Percentiles rank a stretch among this genome's conserved stretches.
Conservation (phyloP, 2,329 filamentous ascomycete species). For the Xylariaceae sp. region DNA sequence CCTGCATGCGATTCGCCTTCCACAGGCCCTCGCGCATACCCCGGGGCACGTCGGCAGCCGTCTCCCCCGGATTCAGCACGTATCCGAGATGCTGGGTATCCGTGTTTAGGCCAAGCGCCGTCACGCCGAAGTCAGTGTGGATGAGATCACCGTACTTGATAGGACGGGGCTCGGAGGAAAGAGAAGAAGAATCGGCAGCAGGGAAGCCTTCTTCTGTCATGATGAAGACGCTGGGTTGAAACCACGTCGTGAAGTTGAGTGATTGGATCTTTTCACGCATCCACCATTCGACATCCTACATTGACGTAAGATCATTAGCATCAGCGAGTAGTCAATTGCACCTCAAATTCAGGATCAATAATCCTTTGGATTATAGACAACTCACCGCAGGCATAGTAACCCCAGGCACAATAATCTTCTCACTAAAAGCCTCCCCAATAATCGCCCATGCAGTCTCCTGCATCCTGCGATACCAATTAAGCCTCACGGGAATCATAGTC, state of each 20-base stretch:
- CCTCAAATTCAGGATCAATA: no score
- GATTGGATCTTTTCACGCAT: slow-evolving; percentile 45
- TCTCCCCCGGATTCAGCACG: slow-evolving; percentile 41
- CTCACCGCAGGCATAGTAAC: slow-evolving; percentile 37
- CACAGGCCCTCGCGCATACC: slow-evolving; percentile 40
- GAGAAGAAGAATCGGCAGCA: slow-evolving; percentile 11
- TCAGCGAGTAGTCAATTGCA: no score
- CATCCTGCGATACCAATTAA: slow-evolving; percentile 42
- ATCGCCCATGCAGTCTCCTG: slow-evolving; percentile 50
- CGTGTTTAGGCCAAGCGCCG: slow-evolving; percentile 44
- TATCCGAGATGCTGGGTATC: slow-evolving; percentile 50
- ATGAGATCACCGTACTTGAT: slow-evolving; percentile 45
- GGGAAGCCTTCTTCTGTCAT: slow-evolving; percentile 29
- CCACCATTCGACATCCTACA: slow-evolving; percentile 47
- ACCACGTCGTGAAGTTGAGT: slow-evolving; percentile 51
- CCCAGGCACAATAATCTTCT: slow-evolving; percentile 39
- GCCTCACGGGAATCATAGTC: slow-evolving; percentile 37
- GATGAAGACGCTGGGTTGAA: slow-evolving; percentile 44
- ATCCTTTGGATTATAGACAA: no score
- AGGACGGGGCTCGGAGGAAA: slow-evolving; percentile 17
- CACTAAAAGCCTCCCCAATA: slow-evolving; percentile 44
- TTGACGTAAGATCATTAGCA: no score
- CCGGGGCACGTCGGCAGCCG: slow-evolving; percentile 38
- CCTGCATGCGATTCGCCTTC: slow-evolving; percentile 45
- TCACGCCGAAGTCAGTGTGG: slow-evolving; percentile 48